phyloP scores from a whole-genome alignment of 345 rosid species.

The Pelargonium nanum region DNA sequence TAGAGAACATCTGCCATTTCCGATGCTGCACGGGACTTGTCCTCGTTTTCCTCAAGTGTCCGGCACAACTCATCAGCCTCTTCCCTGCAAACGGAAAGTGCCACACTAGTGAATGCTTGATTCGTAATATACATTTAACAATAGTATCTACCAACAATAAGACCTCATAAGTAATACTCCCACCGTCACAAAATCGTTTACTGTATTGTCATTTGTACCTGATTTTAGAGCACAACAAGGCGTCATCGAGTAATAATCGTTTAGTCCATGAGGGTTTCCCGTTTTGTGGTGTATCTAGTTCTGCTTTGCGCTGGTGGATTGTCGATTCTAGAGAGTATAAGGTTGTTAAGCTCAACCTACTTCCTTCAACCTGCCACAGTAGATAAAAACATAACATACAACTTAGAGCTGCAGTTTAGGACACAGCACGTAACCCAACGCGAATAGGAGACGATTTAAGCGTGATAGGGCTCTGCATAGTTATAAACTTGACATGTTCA shows the following conservation, averaged over 20 bases:
- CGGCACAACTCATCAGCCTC: conserved; percentile 77
- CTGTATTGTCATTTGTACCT: conserved; percentile 23
- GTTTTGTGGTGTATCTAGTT: conserved; percentile 31
- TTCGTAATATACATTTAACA: too few relatives aligned
- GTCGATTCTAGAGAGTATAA: conserved; percentile 58
- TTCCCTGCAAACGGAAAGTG: conserved; percentile 41
- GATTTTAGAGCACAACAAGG: conserved; percentile 61
- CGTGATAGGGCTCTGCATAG: too few relatives aligned
- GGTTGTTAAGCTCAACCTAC: conserved; percentile 49
- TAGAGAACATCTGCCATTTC: conserved; percentile 82
- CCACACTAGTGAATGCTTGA: too few relatives aligned
- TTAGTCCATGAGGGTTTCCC: conserved; percentile 83
- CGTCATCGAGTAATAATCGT: conserved; percentile 35
- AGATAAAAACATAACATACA: background rate
- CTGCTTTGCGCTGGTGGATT: conserved; percentile 57
- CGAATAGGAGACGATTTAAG: too few relatives aligned
- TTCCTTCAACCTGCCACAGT: conserved; percentile 38
- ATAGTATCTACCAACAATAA: background rate
- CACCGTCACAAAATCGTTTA: background rate
- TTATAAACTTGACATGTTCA: too few relatives aligned
- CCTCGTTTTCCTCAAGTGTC: conserved; percentile 68
- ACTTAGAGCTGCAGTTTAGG: too few relatives aligned
- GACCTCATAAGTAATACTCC: background rate
- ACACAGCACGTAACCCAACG: too few relatives aligned
- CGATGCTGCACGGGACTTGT: conserved; percentile 40